These are phyloP conservation scores for Saccharomycopsis babjevae DNA, from an alignment of 805 yeast genomes.

Conservation along the genomic window DNA sequence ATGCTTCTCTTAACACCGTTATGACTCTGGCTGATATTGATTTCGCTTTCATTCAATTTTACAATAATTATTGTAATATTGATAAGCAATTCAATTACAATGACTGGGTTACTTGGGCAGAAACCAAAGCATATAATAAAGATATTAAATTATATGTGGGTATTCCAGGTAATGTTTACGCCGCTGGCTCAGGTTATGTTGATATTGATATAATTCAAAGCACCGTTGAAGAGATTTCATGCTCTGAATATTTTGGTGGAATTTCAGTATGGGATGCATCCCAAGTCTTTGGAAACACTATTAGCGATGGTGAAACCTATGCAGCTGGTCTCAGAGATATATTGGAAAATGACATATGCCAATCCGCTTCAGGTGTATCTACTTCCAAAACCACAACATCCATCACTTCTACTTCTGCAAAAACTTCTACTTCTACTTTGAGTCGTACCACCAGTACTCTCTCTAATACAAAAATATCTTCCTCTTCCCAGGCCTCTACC, in stretches of 20 bases:
- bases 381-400: conserved; percentile 1
- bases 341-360: conserved; percentile 23
- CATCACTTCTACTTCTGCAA: conserved; percentile 4
- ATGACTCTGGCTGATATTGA: conserved; percentile 48
- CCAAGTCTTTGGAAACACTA: conserved; percentile 38
- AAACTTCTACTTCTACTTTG: conserved; percentile 4
- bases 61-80: conserved; percentile 53
- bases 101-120: conserved; percentile 41
- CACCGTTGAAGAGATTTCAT: conserved; percentile 22
- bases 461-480: neutral
- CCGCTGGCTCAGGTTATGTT: conserved; percentile 51
- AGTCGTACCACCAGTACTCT: conserved; percentile 4
- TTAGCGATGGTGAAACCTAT: conserved; percentile 15
- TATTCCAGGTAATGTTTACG: conserved; percentile 43
- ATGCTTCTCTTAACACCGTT: conserved; percentile 39
- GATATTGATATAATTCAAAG: conserved; percentile 31
- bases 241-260: conserved; percentile 58
- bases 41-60: conserved; percentile 64
- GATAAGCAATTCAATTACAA: conserved; percentile 38
- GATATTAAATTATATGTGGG: conserved; percentile 51
- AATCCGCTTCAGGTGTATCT: neutral
- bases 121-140: conserved; percentile 34
- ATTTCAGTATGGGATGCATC: conserved; percentile 89
- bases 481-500: neutral
- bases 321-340: conserved; percentile 8